phyloP scores from a whole-genome alignment of 1,139 yeast genomes.

The Hanseniaspora uvarum region DNA sequence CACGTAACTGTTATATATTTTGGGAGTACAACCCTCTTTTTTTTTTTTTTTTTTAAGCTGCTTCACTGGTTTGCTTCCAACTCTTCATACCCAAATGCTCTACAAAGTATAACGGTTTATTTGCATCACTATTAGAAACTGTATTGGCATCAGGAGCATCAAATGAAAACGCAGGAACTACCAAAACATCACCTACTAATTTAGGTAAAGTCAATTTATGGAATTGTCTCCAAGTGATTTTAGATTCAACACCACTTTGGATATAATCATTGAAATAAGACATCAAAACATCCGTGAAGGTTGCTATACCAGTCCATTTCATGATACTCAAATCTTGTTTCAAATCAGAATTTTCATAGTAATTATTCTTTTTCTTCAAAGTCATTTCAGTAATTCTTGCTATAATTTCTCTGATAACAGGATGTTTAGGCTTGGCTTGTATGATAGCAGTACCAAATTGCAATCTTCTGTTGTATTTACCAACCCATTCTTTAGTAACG shows the following conservation, averaged over 20 bases:
- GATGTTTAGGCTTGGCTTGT: conserved; percentile 66
- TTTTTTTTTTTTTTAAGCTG: not conserved
- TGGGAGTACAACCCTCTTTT: not conserved
- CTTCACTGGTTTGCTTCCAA: conserved; percentile 25
- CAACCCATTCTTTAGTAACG: conserved; percentile 55
- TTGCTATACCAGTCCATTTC: conserved; percentile 75
- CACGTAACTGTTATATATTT: not conserved
- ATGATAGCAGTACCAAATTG: conserved; percentile 72
- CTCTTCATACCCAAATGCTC: conserved; percentile 27
- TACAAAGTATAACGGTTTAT: conserved; percentile 26
- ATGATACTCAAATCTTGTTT: conserved; percentile 48
- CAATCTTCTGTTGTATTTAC: conserved; percentile 58
- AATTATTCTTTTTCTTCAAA: conserved; percentile 36
- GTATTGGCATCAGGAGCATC: conserved; percentile 30
- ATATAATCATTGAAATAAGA: conserved; percentile 50
- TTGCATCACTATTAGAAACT: conserved; percentile 23
- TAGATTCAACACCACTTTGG: conserved; percentile 36
- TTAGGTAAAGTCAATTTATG: conserved; percentile 58
- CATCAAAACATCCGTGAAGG: conserved; percentile 65
- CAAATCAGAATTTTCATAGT: conserved; percentile 33
- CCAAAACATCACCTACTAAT: conserved; percentile 65
- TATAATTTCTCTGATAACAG: conserved; percentile 57
- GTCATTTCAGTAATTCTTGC: conserved; percentile 57
- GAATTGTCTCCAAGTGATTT: conserved; percentile 51
- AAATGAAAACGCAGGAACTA: conserved; percentile 76